Evolutionary conservation across 495 filamentous ascomycete species (phyloP).

Genomic region (Xylaria nigripes): DNA sequence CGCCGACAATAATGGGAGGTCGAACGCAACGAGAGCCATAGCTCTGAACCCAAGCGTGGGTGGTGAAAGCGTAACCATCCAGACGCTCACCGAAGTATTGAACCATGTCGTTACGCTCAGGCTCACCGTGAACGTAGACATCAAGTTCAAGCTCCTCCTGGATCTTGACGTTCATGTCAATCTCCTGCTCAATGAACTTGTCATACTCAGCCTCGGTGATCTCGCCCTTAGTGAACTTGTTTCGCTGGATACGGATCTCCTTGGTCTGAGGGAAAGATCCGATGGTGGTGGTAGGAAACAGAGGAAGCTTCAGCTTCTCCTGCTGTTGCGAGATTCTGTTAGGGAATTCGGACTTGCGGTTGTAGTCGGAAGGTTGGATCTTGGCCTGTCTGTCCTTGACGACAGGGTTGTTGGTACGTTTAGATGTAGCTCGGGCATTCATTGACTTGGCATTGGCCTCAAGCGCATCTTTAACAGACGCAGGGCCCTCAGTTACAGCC

Average conservation of each 20-base stretch:
- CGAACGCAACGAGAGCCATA: constrained; percentile 98
- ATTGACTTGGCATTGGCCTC: constrained; percentile 92
- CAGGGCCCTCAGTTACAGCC: constrained; percentile 85
- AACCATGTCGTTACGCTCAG: constrained; percentile 99
- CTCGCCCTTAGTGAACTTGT: constrained; percentile 97
- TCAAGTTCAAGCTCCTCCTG: constrained; percentile 96
- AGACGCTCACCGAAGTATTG: constrained; percentile 99
- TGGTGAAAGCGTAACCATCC: constrained; percentile 96
- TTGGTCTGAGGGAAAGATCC: constrained; percentile 98
- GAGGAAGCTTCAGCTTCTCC: constrained; percentile 77
- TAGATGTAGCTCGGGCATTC: constrained; percentile 78
- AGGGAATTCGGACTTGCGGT: constrained; percentile 83
- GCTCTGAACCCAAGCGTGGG: constrained; percentile 95
- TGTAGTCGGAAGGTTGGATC: constrained; percentile 75
- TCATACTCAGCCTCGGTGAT: constrained; percentile 89
- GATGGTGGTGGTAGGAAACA: constrained; percentile 98
- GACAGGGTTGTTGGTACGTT: constrained; percentile 88
- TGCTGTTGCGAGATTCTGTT: constrained; percentile 76
- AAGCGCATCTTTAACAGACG: constrained; percentile 72
- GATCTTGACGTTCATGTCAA: constrained; percentile 82
- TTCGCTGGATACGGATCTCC: constrained; percentile 90
- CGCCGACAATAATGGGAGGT: constrained; percentile 95
- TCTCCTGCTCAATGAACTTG: constrained; percentile 97
- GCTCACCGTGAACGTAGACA: constrained; percentile 96
- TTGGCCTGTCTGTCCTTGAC: constrained; percentile 91